phyloP scores from a whole-genome alignment of 2,329 filamentous ascomycete species.

The Calonectria montana region DNA sequence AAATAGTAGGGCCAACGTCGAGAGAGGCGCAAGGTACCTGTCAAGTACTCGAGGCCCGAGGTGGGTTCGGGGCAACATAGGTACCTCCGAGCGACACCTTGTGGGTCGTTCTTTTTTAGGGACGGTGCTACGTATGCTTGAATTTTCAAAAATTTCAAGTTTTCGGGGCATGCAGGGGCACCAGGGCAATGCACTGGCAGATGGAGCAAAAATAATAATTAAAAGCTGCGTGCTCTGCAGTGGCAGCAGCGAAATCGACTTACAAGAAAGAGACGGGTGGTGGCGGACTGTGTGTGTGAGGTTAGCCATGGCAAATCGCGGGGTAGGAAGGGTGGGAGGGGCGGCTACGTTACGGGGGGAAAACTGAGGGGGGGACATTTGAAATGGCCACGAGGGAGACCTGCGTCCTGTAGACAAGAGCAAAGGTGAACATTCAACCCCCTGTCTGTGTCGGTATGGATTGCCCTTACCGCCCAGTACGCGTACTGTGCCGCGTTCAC shows the following conservation, averaged over 20 bases:
- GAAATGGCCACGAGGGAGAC: conserved; percentile 27
- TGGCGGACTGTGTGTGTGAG: conserved; percentile 14
- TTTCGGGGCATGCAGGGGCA: not conserved
- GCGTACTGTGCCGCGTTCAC: not conserved
- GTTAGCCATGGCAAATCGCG: conserved; percentile 35
- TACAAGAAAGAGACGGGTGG: conserved; percentile 20
- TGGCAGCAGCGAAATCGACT: conserved; percentile 8
- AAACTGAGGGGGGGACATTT: conserved; percentile 17
- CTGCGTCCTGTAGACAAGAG: not conserved
- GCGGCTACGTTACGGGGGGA: conserved; percentile 10
- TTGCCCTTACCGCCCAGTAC: conserved; percentile 17
- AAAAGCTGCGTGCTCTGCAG: conserved; percentile 2
- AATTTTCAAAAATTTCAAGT: conserved; percentile 9
- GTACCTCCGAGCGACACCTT: not conserved
- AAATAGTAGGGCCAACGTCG: conserved; percentile 31
- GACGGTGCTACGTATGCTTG: not conserved
- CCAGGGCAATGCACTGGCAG: conserved; percentile 8
- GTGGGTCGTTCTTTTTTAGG: conserved; percentile 5
- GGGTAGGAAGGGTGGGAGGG: conserved; percentile 34
- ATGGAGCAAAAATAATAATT: conserved; percentile 11
- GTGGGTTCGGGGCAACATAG: not conserved
- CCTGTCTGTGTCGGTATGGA: not conserved
- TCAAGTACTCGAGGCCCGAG: not conserved
- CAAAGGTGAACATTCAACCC: not conserved
- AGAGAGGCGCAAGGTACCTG: no score